phyloP scores from a whole-genome alignment of 2,329 filamentous ascomycete species.

The Trichophyton simii region DNA sequence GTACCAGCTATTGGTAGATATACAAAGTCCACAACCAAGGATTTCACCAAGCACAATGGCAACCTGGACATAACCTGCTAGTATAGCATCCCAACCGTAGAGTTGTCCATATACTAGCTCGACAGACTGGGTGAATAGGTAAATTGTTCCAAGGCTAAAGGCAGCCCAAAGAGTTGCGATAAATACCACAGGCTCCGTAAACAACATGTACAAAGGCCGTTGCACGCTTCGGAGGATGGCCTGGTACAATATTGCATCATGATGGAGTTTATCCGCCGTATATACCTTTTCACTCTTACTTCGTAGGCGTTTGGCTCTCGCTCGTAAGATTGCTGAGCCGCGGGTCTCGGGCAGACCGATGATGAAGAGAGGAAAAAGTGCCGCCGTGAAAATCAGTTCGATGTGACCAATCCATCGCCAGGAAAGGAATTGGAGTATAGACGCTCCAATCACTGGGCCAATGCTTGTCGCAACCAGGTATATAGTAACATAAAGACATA shows the following conservation, averaged over 20 bases:
- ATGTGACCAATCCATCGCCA: conserved; percentile 58
- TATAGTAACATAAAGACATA: conserved; percentile 52
- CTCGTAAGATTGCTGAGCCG: neutral
- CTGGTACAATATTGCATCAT: neutral
- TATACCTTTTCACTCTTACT: neutral
- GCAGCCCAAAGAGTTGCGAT: neutral
- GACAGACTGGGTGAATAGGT: neutral
- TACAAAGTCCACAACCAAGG: conserved; percentile 50
- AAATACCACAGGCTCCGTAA: neutral
- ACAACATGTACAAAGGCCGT: neutral
- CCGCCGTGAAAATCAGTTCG: conserved; percentile 38
- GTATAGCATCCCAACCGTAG: neutral
- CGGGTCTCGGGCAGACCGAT: neutral
- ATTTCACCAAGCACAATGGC: conserved; percentile 42
- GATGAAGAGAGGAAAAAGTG: neutral
- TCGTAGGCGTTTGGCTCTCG: neutral
- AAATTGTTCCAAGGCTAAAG: neutral
- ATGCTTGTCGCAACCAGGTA: conserved; percentile 54
- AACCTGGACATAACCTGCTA: neutral
- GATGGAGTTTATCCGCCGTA: neutral
- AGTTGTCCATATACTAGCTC: neutral
- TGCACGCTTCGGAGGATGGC: neutral
- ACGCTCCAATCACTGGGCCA: conserved; percentile 44
- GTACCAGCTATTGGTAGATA: conserved; percentile 57
- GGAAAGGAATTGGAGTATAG: neutral